Conservation (phyloP, 2,329 filamentous ascomycete genomes). For the Shiraia sp. region DNA sequence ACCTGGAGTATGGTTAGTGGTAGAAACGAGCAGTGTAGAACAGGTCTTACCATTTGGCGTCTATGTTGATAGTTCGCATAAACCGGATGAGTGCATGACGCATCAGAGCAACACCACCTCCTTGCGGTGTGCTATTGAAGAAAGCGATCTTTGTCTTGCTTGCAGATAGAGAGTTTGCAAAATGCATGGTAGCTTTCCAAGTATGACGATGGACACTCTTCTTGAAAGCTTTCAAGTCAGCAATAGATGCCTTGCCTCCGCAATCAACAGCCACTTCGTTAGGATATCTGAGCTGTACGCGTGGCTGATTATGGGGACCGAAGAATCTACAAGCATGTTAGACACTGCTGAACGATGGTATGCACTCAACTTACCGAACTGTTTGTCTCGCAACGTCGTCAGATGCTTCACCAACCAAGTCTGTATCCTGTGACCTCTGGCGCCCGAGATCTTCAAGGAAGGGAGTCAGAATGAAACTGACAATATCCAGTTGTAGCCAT, state of each 20-base stretch:
- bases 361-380: neutral
- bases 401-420: constrained; percentile 75
- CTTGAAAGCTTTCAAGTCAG: constrained; percentile 61
- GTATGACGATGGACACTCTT: constrained; percentile 64
- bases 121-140: constrained; percentile 79
- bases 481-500: constrained; percentile 76
- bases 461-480: constrained; percentile 65
- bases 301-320: constrained; percentile 70
- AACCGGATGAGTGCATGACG: constrained; percentile 77
- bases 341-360: neutral
- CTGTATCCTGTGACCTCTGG: neutral
- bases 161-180: constrained; percentile 64
- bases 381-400: constrained; percentile 82
- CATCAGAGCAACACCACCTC: constrained; percentile 83
- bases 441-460: constrained; percentile 5
- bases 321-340: constrained; percentile 53
- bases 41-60: constrained; percentile 70
- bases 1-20: constrained; percentile 50
- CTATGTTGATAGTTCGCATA: constrained; percentile 66
- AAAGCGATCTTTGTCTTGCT: constrained; percentile 73
- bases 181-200: constrained; percentile 68
- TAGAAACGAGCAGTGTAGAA: neutral
- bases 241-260: constrained; percentile 65
- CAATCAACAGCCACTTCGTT: constrained; percentile 73
- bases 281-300: constrained; percentile 67